Evolutionary conservation across 2,329 filamentous ascomycete species (phyloP), one percentile per base, ranked within the genome.

Genomic region (Colletotrichum tropicale): DNA sequence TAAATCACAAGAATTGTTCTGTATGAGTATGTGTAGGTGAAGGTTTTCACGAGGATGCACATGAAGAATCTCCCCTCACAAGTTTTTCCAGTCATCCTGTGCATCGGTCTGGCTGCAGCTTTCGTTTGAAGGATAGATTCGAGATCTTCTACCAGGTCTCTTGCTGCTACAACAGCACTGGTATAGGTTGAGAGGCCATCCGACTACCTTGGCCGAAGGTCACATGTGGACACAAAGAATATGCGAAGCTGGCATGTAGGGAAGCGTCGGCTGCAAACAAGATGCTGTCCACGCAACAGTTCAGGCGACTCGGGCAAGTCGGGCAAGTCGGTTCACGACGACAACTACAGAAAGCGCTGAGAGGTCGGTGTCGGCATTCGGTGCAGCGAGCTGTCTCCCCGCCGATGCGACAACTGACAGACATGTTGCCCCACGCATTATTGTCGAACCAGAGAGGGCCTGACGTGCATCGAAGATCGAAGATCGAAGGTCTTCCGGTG

Each of bases 1-100:
- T 86, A 74, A 36, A 18, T 15, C 26, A 13, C 13, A 21, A 62
- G 30, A 1, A 28, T 55, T 15, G 28, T 32, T 26, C 18, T 67
- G 30, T 67, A 58, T n/a, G 48, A n/a, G 21, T 67, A 67, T 18
- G 65, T 26, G 48, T 36, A 36, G 13, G 30, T 16, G 15, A 36
- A 36, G 32, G 65, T 32, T 21, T 26, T 26, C 65, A 26, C 43
- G 43, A 52, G 7, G 26, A 13, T 16, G 43, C 65, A 28, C 43
- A 32, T 43, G 32, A 28, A 64, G 16, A 24, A 61, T 61, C 16
- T 21, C 58, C 9, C 24, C 16, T 52, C n/a, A 4, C 43, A 52
- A 21, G 43, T 52, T 4, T 52, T 21, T 13, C 43, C n/a, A 13
- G 12, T 21, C n/a, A 52, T 52, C 3, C n/a, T 13, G 43, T 52